These are phyloP conservation scores for Trypanosoma congolense DNA, from an alignment of 208 protist genomes.

Conservation along the genomic window DNA sequence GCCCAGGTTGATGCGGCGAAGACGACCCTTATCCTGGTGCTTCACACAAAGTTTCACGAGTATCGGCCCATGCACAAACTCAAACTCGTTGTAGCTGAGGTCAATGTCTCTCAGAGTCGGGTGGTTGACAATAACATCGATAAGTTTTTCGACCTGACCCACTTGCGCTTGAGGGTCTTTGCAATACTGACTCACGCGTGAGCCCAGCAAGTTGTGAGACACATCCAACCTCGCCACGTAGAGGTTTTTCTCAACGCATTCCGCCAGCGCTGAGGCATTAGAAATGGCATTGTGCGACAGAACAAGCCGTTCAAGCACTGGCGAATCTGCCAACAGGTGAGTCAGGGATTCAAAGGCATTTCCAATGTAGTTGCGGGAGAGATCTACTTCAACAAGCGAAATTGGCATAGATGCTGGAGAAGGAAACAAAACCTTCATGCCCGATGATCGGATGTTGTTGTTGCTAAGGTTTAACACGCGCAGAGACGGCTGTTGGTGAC, in stretches of 20 bases:
- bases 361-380: slow-evolving; percentile 62
- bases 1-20: slow-evolving; percentile 33
- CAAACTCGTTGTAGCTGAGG: slow-evolving; percentile 75
- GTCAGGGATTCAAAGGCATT: slow-evolving; percentile 38
- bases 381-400: slow-evolving; percentile 50
- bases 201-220: slow-evolving; percentile 74
- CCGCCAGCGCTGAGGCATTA: slow-evolving; percentile 23
- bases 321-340: slow-evolving; percentile 31
- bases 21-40: slow-evolving; percentile 9
- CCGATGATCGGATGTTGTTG: slow-evolving; percentile 61
- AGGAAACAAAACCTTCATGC: slow-evolving; percentile 46
- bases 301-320: slow-evolving; percentile 32
- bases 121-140: slow-evolving; percentile 31
- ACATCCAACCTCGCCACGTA: slow-evolving; percentile 44
- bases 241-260: slow-evolving; percentile 25
- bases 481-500: slow-evolving; percentile 20
- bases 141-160: slow-evolving; percentile 26
- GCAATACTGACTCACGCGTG: slow-evolving; percentile 33
- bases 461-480: slow-evolving; percentile 39
- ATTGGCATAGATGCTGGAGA: slow-evolving; percentile 15
- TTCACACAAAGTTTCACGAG: slow-evolving; percentile 21
- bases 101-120: slow-evolving; percentile 38
- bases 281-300: slow-evolving; percentile 67
- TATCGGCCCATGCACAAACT: slow-evolving; percentile 37
- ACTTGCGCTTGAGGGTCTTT: slow-evolving; percentile 24